Conservation (phyloP, 106 monocot species). For the Dendrobium officinale region DNA sequence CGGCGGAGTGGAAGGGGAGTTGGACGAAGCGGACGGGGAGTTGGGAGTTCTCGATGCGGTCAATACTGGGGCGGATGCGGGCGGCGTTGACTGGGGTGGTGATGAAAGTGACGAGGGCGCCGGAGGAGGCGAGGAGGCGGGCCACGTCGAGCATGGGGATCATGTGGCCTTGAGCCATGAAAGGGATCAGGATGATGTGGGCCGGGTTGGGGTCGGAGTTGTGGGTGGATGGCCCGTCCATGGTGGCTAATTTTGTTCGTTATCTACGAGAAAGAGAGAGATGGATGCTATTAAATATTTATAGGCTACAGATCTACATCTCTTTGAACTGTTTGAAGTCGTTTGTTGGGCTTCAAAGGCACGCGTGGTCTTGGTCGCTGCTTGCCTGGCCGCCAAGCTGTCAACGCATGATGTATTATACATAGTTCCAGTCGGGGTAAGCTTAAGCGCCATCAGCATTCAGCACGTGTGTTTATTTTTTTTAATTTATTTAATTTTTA, state of each 20-base stretch:
- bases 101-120: constrained; percentile 1
- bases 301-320: no score
- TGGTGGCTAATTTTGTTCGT: neutral
- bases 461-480: no score
- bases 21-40: neutral
- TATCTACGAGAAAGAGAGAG: neutral
- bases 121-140: neutral
- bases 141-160: constrained; percentile 3
- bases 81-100: neutral
- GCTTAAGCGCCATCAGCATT: no score
- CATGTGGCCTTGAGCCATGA: constrained; percentile 4
- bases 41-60: neutral
- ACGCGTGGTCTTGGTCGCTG: neutral
- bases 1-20: neutral
- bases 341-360: no score
- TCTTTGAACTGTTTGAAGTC: no score
- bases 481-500: no score
- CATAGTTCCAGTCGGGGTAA: no score
- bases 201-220: neutral
- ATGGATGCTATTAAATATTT: no score
- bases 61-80: neutral
- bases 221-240: neutral
- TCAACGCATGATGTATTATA: no score
- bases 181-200: neutral
- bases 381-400: neutral